Evolutionary conservation across 164 flowering plant genomes (phyloP), one percentile per base, ranked within the genome.

Genomic region (Umbilicus rupestris): DNA sequence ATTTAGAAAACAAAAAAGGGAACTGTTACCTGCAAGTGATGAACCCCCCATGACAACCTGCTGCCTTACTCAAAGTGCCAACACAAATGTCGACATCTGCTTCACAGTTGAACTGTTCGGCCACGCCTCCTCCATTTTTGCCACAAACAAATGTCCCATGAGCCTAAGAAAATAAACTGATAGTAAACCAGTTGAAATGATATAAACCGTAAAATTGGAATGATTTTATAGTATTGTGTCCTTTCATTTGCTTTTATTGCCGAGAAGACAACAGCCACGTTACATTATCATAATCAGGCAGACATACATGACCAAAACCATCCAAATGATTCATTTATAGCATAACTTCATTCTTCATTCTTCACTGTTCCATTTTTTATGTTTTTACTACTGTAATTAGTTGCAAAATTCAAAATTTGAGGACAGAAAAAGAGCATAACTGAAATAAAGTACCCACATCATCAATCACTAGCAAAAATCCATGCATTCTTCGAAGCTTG

Each of bases 51-150:
- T 80, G 88, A 77, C 96, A 89, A 70, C 96, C 98, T 7, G 86
- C 93, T 73, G 96, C 98, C 80, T 91, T 91, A 62, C 97, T 94
- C 74, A 93, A 78, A 72, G 98, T 93, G 62, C 97, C 98, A 20
- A 94, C 66, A 66, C 87, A 89, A 68, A 91, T 85, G 68, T 94
- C 97, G 59, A 94, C 83, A 75, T 91, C 89, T 39, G 62, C 77
- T 79, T 90, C 97, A 77, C 95, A 87, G 49, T 79, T 74, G 72
- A 79, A 91, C 73, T 70, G 71, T 76, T 94, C 91, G 45, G 95
- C 96, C 41, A 92, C 97, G 71, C 98, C 82, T 5, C 80, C 45
- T 37, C 65, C 65, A 33, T 63, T 63, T 37, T 63, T 39, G 26
- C 65, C 65, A 3, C 65, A 63, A n/a, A 63, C 65, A 63, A 63